Base-by-base conservation (phyloP, 495 filamentous ascomycete species). In the Hypoxylon intermedium region DNA sequence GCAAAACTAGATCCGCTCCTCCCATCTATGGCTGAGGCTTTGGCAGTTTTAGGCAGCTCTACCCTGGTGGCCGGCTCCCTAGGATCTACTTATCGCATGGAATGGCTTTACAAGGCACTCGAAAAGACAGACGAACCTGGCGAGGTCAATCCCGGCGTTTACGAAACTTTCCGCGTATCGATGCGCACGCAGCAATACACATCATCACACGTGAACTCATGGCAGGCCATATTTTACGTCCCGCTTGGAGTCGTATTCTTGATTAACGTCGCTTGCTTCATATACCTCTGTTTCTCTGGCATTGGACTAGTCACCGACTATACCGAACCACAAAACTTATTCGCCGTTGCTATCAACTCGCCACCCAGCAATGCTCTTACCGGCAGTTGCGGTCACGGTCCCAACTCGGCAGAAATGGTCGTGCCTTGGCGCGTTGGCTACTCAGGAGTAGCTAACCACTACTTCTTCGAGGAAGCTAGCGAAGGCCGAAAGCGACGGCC, bases 271-370 rank as follows among this genome's bases (percentile, higher is more conserved):
- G 72, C 84, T 23, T 85, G 84, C 45, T 73, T 91, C n/a, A 58
- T 74, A 4, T 87, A 86, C 67, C 74, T 87, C 60, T 40, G 83
- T 46, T 60, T 61, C 41, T 49, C 54, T 67, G 41, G 73, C 73
- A 44, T 75, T 0, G 80, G 81, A 13, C 85, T 88, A 36, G 76
- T 90, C 12, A 67, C 85, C 9, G 89, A 92, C 68, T 91, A 87
- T 72, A 89, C 86, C 11, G 89, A 93, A 56, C 88, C 88, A 1
- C 81, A 82, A 44, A 90, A 91, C 58, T 71, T 91, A 0, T 92
- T 92, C 67, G 72, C 85, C 0, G 71, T 92, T 0, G 83, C 88
- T 1, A 71, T 92, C 23, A 90, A 90, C 67, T 85, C 82, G 37
- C 89, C 89, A 16, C 77, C 83, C 0, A 82, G 77, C 20, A 48